A percentile compares a stretch with the other conserved stretches of the same genome.
Conservation (phyloP, 2,329 filamentous ascomycete species). For the Hypoxylon rubiginosum region DNA sequence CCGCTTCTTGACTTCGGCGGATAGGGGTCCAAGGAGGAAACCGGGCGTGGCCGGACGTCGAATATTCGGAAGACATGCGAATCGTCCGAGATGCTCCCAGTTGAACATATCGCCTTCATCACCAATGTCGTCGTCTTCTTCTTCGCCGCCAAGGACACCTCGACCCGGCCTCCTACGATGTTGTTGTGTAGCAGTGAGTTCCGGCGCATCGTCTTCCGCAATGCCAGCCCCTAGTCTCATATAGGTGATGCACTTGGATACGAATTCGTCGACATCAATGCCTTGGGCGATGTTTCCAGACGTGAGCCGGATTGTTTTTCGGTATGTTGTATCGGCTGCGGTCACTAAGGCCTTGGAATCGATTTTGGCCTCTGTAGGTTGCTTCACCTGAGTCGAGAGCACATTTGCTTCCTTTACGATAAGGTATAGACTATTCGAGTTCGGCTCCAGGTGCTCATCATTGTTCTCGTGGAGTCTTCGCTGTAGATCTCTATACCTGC, state of each 20-base stretch:
- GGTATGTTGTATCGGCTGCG: conserved; percentile 83
- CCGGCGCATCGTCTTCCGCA: conserved; percentile 63
- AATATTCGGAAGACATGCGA: conserved; percentile 80
- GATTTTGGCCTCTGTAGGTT: conserved; percentile 90
- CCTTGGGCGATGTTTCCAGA: conserved; percentile 80
- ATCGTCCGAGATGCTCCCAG: conserved; percentile 86
- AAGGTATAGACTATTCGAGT: conserved; percentile 74
- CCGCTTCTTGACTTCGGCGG: conserved; percentile 86
- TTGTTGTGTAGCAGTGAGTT: conserved; percentile 65
- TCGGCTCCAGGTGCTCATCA: conserved; percentile 76
- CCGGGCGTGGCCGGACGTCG: conserved; percentile 81
- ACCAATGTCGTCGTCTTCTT: conserved; percentile 74
- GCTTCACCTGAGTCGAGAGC: conserved; percentile 77
- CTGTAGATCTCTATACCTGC: conserved; percentile 76
- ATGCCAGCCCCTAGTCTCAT: conserved; percentile 79
- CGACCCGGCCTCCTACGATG: conserved; percentile 56
- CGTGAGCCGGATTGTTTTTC: conserved; percentile 80
- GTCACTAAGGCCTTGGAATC: conserved; percentile 89
- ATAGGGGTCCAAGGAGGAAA: conserved; percentile 89
- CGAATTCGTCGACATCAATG: conserved; percentile 90
- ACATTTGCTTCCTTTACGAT: conserved; percentile 76
- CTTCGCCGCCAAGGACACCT: conserved; percentile 55
- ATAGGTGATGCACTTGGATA: conserved; percentile 88
- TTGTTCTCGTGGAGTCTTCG: conserved; percentile 73
- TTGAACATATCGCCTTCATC: conserved; percentile 84